Evolutionary conservation across 352 stramenopile species (phyloP).

Genomic region (Phytophthora pluvialis): DNA sequence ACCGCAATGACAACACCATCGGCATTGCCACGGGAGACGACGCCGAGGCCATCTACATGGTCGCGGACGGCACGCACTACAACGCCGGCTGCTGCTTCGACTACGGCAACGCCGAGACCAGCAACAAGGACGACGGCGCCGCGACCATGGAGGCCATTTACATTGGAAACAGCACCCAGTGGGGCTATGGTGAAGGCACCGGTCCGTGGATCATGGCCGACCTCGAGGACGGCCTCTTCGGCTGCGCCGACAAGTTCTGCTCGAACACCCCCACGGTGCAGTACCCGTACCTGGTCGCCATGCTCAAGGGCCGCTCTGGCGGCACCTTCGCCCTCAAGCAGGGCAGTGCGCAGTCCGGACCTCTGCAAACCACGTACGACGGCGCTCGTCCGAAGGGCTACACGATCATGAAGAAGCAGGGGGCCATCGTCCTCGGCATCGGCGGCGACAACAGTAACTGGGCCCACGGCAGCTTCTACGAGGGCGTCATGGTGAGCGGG

Average conservation of each 20-base stretch:
- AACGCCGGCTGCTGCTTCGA: conserved; percentile 32
- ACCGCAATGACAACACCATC: conserved; percentile 26
- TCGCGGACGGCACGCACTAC: conserved; percentile 26
- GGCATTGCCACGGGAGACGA: conserved; percentile 25
- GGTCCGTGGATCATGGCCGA: conserved; percentile 35
- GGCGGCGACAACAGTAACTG: conserved; percentile 30
- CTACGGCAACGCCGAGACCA: conserved; percentile 32
- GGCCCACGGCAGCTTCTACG: conserved; percentile 25
- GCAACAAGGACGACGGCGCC: conserved; percentile 26
- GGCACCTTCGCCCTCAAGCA: conserved; percentile 32
- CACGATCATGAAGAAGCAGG: conserved; percentile 34
- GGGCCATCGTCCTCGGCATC: conserved; percentile 30
- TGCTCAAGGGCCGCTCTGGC: conserved; percentile 31
- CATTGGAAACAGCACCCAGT: conserved; percentile 21
- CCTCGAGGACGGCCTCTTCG: conserved; percentile 30
- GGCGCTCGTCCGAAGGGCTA: conserved; percentile 28
- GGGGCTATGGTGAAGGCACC: conserved; percentile 24
- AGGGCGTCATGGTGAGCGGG: conserved; percentile 27
- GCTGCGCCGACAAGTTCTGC: conserved; percentile 23
- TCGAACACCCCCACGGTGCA: conserved; percentile 16
- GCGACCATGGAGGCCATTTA: conserved; percentile 33
- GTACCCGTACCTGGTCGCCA: conserved; percentile 20
- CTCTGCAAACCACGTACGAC: conserved; percentile 29
- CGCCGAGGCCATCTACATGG: conserved; percentile 34
- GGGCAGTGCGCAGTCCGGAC: conserved; percentile 18